These are phyloP conservation scores for Toxoplasma gondii DNA, from an alignment of 169 alveolate species.

Conservation along the genomic window DNA sequence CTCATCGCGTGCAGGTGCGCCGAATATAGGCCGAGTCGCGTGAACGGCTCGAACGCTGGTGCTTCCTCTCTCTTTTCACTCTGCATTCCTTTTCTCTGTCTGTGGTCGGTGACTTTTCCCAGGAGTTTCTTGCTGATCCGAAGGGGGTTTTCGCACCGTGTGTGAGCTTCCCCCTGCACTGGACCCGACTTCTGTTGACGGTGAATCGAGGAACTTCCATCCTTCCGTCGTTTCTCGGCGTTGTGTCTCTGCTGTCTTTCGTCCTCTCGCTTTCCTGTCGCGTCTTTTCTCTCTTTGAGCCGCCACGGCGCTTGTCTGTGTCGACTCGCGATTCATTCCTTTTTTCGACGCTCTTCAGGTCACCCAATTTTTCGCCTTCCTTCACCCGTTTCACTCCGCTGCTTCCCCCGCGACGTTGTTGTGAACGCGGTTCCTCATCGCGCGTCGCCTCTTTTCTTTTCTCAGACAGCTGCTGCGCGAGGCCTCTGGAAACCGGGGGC, in stretches of 20 bases:
- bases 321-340: too few relatives aligned
- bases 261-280: too few relatives aligned
- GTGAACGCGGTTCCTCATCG: neutral
- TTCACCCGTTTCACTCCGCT: neutral
- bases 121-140: neutral
- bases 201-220: too few relatives aligned
- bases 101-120: neutral
- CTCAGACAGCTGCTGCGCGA: conserved; percentile 28
- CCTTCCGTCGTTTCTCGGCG: too few relatives aligned
- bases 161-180: neutral
- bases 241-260: too few relatives aligned
- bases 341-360: too few relatives aligned
- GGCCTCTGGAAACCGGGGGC: conserved; percentile 2
- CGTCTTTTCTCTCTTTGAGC: too few relatives aligned
- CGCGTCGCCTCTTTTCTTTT: neutral
- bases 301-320: too few relatives aligned
- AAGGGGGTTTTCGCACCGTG: neutral
- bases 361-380: neutral
- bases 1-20: conserved; percentile 59
- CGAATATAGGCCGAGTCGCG: neutral
- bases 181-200: neutral
- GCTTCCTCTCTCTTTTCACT: neutral
- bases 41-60: neutral
- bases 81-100: too few relatives aligned
- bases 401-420: neutral